Evolutionary conservation across 202 grass and related monocot species (phyloP).

Genomic region (Carex arenaria): DNA sequence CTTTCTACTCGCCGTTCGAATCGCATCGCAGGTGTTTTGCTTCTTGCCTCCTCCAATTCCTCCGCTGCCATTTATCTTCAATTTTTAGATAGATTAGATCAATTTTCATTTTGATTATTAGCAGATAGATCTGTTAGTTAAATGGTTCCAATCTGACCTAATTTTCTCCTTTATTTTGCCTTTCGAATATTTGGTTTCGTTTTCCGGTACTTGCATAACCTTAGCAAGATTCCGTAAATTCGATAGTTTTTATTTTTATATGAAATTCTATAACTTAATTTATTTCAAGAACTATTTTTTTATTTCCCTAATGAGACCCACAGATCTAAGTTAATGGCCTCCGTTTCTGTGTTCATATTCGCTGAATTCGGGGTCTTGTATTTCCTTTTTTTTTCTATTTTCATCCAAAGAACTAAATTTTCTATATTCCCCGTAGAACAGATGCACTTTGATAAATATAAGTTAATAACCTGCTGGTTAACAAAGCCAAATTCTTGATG

Average conservation of each 20-base stretch:
- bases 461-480: background rate
- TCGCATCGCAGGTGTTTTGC: constrained; percentile 4
- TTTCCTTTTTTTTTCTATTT: background rate
- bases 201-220: background rate
- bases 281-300: background rate
- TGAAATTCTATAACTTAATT: background rate
- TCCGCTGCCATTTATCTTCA: background rate
- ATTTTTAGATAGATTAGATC: background rate
- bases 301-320: background rate
- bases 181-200: background rate
- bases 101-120: background rate
- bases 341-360: background rate
- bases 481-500: background rate
- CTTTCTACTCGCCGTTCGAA: constrained; percentile 10
- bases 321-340: background rate
- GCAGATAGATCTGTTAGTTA: background rate
- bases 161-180: background rate
- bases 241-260: background rate
- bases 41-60: background rate
- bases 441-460: background rate
- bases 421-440: background rate
- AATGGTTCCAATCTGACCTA: background rate
- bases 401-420: background rate
- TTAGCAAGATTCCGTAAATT: background rate
- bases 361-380: background rate